A percentile compares a stretch with the other conserved stretches of the same genome.
Evolutionary conservation across 768 basidiomycete genomes (phyloP).

Genomic region (Termitomyces sp.): DNA sequence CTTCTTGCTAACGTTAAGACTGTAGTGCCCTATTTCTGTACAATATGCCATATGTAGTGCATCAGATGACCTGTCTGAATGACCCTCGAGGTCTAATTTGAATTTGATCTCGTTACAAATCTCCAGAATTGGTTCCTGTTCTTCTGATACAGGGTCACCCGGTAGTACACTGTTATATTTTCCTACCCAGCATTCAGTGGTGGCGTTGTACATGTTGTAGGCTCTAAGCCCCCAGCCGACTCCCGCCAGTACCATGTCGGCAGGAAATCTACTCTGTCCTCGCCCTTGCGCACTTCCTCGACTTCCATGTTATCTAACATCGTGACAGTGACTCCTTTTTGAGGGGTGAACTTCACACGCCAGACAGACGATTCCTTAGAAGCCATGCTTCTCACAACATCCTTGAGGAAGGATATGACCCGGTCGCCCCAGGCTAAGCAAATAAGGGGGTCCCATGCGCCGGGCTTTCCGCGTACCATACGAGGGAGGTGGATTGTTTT

Average conservation of each 20-base stretch:
- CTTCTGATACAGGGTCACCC: conserved; percentile 14
- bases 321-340: conserved; percentile 46
- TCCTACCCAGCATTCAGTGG: conserved; percentile 16
- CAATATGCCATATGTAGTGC: conserved; percentile 4
- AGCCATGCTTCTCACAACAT: conserved; percentile 21
- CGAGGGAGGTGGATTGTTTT: conserved; percentile 78
- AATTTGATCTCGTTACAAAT: conserved; percentile 13
- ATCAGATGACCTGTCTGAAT: conserved; percentile 30
- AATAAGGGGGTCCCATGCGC: conserved; percentile 70
- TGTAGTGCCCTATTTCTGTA: conserved; percentile 1
- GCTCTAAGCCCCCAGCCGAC: conserved; percentile 11
- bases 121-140: conserved; percentile 10
- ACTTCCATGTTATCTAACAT: conserved; percentile 44
- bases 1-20: conserved; percentile 3
- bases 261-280: conserved; percentile 76
- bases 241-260: conserved; percentile 68
- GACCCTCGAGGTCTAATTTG: conserved; percentile 20
- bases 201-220: neutral
- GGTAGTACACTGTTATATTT: conserved; percentile 15
- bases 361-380: conserved; percentile 43
- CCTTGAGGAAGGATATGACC: conserved; percentile 53
- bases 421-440: conserved; percentile 72
- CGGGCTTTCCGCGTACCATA: conserved; percentile 66
- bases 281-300: conserved; percentile 56
- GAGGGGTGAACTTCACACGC: conserved; percentile 64